These are phyloP conservation scores for Flaveria trinervia DNA, from an alignment of 129 eudicot genomes.

Conservation along the genomic window DNA sequence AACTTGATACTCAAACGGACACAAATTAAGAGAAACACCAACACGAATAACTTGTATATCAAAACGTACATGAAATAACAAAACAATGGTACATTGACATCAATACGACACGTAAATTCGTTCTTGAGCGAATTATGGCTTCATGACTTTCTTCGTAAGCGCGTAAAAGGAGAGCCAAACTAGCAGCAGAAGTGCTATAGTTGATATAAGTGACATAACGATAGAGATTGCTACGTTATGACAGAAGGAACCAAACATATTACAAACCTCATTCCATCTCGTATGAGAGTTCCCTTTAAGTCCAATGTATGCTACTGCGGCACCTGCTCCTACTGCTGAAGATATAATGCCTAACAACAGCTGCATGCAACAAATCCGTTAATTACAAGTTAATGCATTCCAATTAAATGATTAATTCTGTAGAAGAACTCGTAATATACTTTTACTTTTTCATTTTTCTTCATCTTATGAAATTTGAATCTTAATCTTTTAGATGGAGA, in stretches of 20 bases:
- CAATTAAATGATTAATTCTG: too few relatives aligned
- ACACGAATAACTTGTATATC: too few relatives aligned
- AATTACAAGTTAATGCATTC: too few relatives aligned
- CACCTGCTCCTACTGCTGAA: slow-evolving; percentile 69
- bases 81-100: too few relatives aligned
- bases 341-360: slow-evolving; percentile 67
- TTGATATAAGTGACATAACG: slow-evolving; percentile 40
- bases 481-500: too few relatives aligned
- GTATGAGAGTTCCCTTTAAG: slow-evolving; percentile 61
- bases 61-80: too few relatives aligned
- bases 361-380: slow-evolving; percentile 28
- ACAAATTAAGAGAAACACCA: too few relatives aligned
- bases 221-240: slow-evolving; percentile 47
- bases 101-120: too few relatives aligned
- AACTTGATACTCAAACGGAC: too few relatives aligned
- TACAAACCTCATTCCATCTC: slow-evolving; percentile 55
- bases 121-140: background rate
- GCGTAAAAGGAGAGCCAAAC: slow-evolving; percentile 48
- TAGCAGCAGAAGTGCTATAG: slow-evolving; percentile 55
- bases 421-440: too few relatives aligned
- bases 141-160: slow-evolving; percentile 46
- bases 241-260: slow-evolving; percentile 48
- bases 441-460: too few relatives aligned
- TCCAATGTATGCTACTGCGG: slow-evolving; percentile 66
- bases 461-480: too few relatives aligned